Evolutionary conservation across 2,329 filamentous ascomycete species (phyloP), one percentile per base, ranked within the genome.

Genomic region (Fusarium newnesense): DNA sequence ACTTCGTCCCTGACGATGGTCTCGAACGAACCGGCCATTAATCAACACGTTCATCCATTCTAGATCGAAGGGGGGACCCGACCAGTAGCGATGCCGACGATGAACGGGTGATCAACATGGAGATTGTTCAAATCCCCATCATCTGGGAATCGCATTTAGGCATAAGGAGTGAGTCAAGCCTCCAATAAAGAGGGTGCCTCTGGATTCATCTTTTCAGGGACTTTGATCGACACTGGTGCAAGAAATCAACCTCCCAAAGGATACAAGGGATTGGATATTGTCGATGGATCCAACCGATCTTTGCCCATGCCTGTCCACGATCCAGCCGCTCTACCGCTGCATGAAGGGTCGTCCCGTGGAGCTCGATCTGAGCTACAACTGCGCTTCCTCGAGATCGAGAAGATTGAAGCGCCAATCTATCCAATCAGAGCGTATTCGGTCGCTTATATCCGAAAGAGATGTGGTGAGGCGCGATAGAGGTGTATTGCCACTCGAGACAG

Each of bases 361-460:
- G 69, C 70, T 72, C 76, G 80, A 82, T 82, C 67, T 60, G 63
- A 67, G 66, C 79, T 80, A 81, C 64, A 32, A 49, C 67, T 73
- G 78, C 75, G 74, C 67, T 72, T 78, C 70, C 36, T 64, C 13
- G 44, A 71, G 76, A 80, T 82, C 80, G 75, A 64, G 43, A 56
- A 46, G 47, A 46, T 50, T 46, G 43, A 28, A 67, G 60, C 67
- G 60, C 32, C 46, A 59, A 60, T 12, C 11, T 37, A 40, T 5
- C 73, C 71, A 77, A 77, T 77, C 32, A 64, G 53, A 73, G 21
- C 4, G 39, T 34, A 30, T 64, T 46, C 52, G 26, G 28, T 64
- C 53, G 44, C 56, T 52, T 46, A 50, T 37, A 67, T 76, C 69
- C 47, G 52, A 70, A 47, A 21, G 28, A 58, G 28, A 43, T 50